A percentile compares a stretch with the other conserved stretches of the same genome.
phyloP scores from a whole-genome alignment of 2,329 filamentous ascomycete species.

The Colletotrichum magnum region DNA sequence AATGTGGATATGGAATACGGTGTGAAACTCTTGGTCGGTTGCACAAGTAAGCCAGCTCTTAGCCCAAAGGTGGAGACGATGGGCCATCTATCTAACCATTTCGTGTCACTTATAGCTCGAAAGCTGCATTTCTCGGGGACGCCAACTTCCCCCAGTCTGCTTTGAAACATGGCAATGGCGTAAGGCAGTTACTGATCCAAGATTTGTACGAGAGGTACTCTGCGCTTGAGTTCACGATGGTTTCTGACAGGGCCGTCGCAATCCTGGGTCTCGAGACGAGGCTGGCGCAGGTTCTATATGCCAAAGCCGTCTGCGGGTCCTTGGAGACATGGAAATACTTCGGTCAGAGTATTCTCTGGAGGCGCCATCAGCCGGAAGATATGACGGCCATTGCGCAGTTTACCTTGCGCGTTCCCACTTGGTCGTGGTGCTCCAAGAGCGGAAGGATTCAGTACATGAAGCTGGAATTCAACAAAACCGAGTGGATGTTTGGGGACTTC shows the following conservation, averaged over 20 bases:
- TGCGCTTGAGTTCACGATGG: conserved; percentile 22
- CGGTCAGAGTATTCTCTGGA: conserved; percentile 23
- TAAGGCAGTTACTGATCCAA: conserved; percentile 22
- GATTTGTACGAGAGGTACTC: conserved; percentile 30
- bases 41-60: conserved; percentile 48
- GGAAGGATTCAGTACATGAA: conserved; percentile 27
- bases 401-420: conserved; percentile 7
- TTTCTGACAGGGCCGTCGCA: conserved; percentile 26
- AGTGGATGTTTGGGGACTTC: conserved; percentile 12
- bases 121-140: conserved; percentile 30
- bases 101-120: conserved; percentile 1
- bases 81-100: neutral
- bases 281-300: too few species aligned
- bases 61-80: neutral
- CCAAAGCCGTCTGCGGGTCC: too few species aligned
- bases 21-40: conserved; percentile 52
- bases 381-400: conserved; percentile 17
- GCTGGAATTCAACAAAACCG: conserved; percentile 9
- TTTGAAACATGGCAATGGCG: too few species aligned
- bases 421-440: conserved; percentile 31
- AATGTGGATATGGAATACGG: conserved; percentile 52
- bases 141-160: conserved; percentile 28
- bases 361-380: neutral
- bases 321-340: too few species aligned
- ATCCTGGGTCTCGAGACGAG: conserved; percentile 29